phyloP scores from a whole-genome alignment of 345 rosid species.

The Capsella bursapastoris region DNA sequence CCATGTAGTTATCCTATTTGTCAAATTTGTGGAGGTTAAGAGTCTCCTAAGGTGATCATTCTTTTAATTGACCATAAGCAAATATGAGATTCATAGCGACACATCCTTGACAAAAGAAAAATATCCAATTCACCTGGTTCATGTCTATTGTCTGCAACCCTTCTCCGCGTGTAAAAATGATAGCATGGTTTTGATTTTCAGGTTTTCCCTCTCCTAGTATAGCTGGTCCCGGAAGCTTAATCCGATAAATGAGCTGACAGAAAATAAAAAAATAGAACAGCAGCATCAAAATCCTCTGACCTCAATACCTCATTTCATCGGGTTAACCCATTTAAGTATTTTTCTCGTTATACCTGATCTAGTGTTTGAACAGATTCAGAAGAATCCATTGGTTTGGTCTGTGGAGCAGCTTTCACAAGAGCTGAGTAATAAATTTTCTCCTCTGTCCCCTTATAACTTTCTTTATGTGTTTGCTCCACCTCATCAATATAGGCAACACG shows the following conservation, averaged over 20 bases:
- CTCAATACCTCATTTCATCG: background rate
- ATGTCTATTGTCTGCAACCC: slow-evolving; percentile 68
- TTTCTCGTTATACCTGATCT: slow-evolving; percentile 61
- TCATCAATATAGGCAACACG: slow-evolving; percentile 83
- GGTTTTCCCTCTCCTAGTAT: slow-evolving; percentile 68
- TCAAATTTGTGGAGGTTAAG: slow-evolving; percentile 23
- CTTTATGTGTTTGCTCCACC: slow-evolving; percentile 69
- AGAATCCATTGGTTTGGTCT: slow-evolving; percentile 67
- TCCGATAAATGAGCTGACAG: slow-evolving; percentile 58
- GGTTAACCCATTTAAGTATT: background rate
- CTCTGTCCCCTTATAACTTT: slow-evolving; percentile 56
- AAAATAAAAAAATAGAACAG: slow-evolving; percentile 12
- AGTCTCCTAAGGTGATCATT: slow-evolving; percentile 13
- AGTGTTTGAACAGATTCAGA: slow-evolving; percentile 69
- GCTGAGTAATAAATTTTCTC: slow-evolving; percentile 73
- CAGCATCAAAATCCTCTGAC: slow-evolving; percentile 13
- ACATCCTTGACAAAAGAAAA: slow-evolving; percentile 7
- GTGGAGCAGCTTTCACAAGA: slow-evolving; percentile 70
- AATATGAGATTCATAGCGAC: background rate
- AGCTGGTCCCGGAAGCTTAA: slow-evolving; percentile 68
- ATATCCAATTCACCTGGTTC: slow-evolving; percentile 53
- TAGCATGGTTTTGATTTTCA: slow-evolving; percentile 71
- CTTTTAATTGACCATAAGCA: slow-evolving; percentile 4
- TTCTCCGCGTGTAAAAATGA: slow-evolving; percentile 69
- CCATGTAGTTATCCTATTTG: slow-evolving; percentile 79